Conservation (phyloP, 352 stramenopile genomes). For the Phytophthora hibernalis region DNA sequence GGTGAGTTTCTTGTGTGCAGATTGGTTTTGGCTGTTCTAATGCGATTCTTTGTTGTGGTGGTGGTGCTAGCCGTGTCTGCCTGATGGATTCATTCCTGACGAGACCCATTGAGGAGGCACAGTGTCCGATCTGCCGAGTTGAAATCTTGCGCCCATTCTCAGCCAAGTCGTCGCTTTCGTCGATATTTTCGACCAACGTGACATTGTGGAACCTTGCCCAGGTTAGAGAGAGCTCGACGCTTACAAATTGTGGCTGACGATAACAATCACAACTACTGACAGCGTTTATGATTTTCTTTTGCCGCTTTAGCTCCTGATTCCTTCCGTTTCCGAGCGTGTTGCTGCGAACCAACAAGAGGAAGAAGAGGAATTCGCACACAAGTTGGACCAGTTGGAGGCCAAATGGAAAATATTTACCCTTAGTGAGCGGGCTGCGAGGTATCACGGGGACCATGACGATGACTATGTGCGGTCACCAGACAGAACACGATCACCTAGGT, state of each 20-base stretch:
- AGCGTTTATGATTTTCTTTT: neutral
- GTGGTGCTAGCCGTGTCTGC: conserved; percentile 49
- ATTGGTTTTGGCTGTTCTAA: neutral
- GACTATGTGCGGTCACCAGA: conserved; percentile 13
- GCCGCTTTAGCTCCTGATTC: conserved; percentile 47
- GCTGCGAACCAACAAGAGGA: conserved; percentile 39
- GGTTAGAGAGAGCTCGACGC: conserved; percentile 22
- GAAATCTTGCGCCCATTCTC: conserved; percentile 45
- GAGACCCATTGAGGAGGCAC: conserved; percentile 49
- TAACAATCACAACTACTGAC: conserved; percentile 3
- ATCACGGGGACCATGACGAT: conserved; percentile 36
- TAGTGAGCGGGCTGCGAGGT: conserved; percentile 31
- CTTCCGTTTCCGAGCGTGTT: conserved; percentile 26
- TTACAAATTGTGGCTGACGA: neutral
- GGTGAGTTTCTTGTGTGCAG: conserved; percentile 28
- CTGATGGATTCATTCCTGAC: conserved; percentile 59
- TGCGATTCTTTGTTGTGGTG: conserved; percentile 2
- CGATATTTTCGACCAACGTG: conserved; percentile 68
- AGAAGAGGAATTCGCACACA: conserved; percentile 57
- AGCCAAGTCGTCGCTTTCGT: conserved; percentile 24
- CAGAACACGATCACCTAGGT: conserved; percentile 9
- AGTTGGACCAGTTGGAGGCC: conserved; percentile 58
- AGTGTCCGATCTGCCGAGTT: conserved; percentile 58
- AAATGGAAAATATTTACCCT: conserved; percentile 68
- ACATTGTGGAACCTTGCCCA: conserved; percentile 79